These are phyloP conservation scores for Fusarium albidum DNA, from an alignment of 2,329 filamentous ascomycete genomes.

Conservation along the genomic window DNA sequence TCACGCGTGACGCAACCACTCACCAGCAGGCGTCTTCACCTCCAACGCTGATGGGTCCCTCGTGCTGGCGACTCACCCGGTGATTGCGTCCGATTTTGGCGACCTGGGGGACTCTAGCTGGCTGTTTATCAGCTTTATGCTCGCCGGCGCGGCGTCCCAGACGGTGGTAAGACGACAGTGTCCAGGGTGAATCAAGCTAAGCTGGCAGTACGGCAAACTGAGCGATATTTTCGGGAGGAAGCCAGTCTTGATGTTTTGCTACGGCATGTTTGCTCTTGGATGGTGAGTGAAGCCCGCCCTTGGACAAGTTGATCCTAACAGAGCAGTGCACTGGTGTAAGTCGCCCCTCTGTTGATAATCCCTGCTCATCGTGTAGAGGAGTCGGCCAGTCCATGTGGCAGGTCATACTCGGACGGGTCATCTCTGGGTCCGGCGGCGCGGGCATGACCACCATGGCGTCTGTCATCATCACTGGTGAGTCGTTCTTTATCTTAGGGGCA, in stretches of 20 bases:
- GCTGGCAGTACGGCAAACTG: conserved; percentile 39
- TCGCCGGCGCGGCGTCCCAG: conserved; percentile 44
- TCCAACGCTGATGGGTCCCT: conserved; percentile 70
- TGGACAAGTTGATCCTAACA: not conserved
- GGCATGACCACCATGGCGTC: conserved; percentile 60
- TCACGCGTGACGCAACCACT: not conserved
- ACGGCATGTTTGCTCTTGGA: conserved; percentile 40
- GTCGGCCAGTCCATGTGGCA: conserved; percentile 55
- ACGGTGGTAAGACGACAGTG: conserved; percentile 50
- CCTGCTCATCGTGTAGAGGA: conserved; percentile 40
- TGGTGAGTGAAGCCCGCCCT: conserved; percentile 45
- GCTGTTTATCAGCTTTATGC: conserved; percentile 44
- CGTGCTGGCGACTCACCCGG: conserved; percentile 71
- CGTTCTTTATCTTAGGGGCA: rapidly evolving
- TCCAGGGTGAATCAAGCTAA: not conserved
- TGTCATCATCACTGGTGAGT: conserved; percentile 59
- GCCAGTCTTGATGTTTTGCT: conserved; percentile 37
- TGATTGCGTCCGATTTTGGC: conserved; percentile 68
- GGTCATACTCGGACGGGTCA: conserved; percentile 58
- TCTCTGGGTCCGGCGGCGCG: conserved; percentile 61
- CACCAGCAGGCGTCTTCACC: conserved; percentile 63
- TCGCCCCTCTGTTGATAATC: rapidly evolving
- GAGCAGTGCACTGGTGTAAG: conserved; percentile 31
- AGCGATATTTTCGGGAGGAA: conserved; percentile 43
- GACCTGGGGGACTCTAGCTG: conserved; percentile 61